Percentiles rank a stretch among this genome's conserved stretches.
phyloP scores from a whole-genome alignment of 225 moss, liverwort and hornwort genomes.

The Anthoceros angustus region DNA sequence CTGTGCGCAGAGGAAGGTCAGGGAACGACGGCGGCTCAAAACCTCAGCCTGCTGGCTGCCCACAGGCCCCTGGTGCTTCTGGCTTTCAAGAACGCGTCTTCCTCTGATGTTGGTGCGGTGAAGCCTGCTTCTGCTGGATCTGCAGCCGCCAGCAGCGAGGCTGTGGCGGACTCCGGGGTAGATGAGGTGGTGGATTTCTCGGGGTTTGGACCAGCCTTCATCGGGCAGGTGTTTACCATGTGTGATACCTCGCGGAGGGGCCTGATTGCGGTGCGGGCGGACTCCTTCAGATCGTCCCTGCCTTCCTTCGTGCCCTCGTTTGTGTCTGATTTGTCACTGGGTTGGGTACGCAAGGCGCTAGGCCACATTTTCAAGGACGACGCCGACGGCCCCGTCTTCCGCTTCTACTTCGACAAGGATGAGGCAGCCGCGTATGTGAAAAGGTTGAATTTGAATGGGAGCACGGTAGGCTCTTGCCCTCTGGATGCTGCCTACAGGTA shows the following conservation, averaged over 20 bases:
- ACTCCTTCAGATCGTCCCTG: constrained; percentile 51
- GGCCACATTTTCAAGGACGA: constrained; percentile 51
- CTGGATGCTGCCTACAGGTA: constrained; percentile 92
- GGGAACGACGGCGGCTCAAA: background rate
- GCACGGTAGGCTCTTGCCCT: constrained; percentile 77
- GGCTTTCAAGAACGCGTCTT: background rate
- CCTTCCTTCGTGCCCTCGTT: constrained; percentile 51
- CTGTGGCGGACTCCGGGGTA: constrained; percentile 13
- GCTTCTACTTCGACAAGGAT: constrained; percentile 83
- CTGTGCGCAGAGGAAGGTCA: background rate
- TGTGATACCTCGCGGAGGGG: constrained; percentile 81
- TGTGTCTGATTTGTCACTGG: constrained; percentile 17
- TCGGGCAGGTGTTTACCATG: constrained; percentile 96
- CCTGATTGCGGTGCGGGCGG: constrained; percentile 68
- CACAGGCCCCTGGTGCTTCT: background rate
- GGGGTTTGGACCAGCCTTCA: constrained; percentile 77
- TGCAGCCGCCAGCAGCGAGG: background rate
- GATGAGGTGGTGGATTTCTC: constrained; percentile 36
- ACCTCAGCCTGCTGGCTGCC: background rate
- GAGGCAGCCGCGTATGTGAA: constrained; percentile 76
- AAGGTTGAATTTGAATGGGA: constrained; percentile 69
- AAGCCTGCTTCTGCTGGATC: background rate
- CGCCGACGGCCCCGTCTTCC: constrained; percentile 68
- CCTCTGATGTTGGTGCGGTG: background rate
- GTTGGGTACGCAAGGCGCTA: constrained; percentile 46